Evolutionary conservation across 1,284 basidiomycete genomes (phyloP), one percentile per base, ranked within the genome.

Genomic region (Porogramme epimiltina): DNA sequence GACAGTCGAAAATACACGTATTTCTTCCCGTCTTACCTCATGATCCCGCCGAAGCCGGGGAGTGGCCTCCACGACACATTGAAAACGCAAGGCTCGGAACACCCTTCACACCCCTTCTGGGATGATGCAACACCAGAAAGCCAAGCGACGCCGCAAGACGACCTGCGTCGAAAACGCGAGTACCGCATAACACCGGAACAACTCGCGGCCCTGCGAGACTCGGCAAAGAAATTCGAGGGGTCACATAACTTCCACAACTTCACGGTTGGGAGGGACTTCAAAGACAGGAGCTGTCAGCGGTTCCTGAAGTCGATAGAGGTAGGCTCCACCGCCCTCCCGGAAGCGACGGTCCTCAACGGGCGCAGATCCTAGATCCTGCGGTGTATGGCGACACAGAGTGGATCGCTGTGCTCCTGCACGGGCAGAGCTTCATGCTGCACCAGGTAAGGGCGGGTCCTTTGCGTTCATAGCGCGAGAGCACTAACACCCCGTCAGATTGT

Each of bases 361-460:
- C 36, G 3, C 58, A 93, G 91, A 75, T 94, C 41, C 70, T 78
- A 4, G 89, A 93, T 46, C 93, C 93, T 23, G 82, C 81, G 4
- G 86, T 96, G 3, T 89, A 95, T 61, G 91, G 93, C 18, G 88
- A 87, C 26, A 95, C 92, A 1, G 96, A 99, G 67, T 99, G 96
- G 95, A 85, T 99, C 45, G 91, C 89, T 45, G 87, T 99, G 28
- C 79, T 91, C 59, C 89, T 98, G 66, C 94, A 98, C 65, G 97
- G 96, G 0, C 97, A 99, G 70, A 95, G 93, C 62, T 99, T 99
- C 70, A 99, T 99, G 97, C 73, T 99, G 51, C 96, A 99, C 70
- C 96, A 99, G 75, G 88, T 88, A 61, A 47, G 74, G 49, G 39
- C 8, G 20, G 4, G 10, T 15, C 19, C 3, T n/a, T 1, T 15